A percentile compares a stretch with the other conserved stretches of the same genome.
Conservation (phyloP, 2,329 filamentous ascomycete species). For the Penicillium italicum region DNA sequence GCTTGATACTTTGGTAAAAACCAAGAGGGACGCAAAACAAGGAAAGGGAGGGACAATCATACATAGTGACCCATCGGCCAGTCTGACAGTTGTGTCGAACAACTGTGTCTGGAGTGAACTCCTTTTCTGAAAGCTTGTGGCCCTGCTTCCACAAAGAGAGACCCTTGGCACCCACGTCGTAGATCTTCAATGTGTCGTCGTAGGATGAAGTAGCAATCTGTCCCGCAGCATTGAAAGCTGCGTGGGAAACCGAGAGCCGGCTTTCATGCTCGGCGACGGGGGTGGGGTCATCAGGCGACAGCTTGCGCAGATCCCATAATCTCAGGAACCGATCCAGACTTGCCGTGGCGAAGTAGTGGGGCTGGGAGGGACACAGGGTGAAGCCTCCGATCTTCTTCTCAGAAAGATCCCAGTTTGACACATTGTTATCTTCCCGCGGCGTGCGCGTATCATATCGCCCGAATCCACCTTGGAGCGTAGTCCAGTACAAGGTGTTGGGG, state of each 20-base stretch:
- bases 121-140: conserved; percentile 55
- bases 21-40: neutral
- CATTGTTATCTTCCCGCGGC: conserved; percentile 48
- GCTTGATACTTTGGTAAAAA: neutral
- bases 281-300: conserved; percentile 61
- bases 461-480: conserved; percentile 75
- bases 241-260: conserved; percentile 83
- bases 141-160: conserved; percentile 58
- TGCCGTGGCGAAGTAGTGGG: conserved; percentile 82
- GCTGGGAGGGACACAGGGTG: conserved; percentile 71
- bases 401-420: conserved; percentile 69
- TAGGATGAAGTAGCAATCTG: conserved; percentile 90
- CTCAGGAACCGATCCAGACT: conserved; percentile 85
- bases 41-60: conserved; percentile 26
- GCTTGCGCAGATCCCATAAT: conserved; percentile 84
- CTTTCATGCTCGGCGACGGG: conserved; percentile 79
- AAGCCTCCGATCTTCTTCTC: conserved; percentile 98
- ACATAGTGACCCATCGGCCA: conserved; percentile 86
- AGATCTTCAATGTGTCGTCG: conserved; percentile 91
- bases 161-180: conserved; percentile 64
- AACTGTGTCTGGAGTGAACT: conserved; percentile 65
- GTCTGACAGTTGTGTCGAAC: conserved; percentile 94
- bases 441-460: conserved; percentile 76
- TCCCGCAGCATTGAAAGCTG: conserved; percentile 79
- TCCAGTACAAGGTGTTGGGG: conserved; percentile 76